Evolutionary conservation across 31 red algal species (phyloP).

Genomic region (Asparagopsis taxiformis): DNA sequence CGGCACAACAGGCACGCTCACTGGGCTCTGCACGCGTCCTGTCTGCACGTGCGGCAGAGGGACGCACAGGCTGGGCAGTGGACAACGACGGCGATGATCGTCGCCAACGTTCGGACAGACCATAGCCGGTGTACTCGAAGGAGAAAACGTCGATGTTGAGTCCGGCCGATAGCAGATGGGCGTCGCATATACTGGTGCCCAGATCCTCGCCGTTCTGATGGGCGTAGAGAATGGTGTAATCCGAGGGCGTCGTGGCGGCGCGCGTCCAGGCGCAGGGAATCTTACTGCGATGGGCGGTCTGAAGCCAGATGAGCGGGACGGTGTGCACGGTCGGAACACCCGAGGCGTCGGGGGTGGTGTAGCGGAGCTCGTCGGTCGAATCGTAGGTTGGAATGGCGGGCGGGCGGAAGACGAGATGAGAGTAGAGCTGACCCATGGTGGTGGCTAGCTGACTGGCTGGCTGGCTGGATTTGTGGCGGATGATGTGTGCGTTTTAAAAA

Average conservation of each 20-base stretch:
- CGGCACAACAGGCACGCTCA: constrained; percentile 61
- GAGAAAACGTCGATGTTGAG: constrained; percentile 68
- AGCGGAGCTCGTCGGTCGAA: constrained; percentile 23
- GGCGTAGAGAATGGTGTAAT: constrained; percentile 64
- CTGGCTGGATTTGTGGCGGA: too few species aligned
- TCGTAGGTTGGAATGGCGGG: constrained; percentile 36
- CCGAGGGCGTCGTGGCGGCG: constrained; percentile 31
- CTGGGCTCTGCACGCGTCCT: constrained; percentile 44
- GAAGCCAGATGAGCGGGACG: constrained; percentile 45
- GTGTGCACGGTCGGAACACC: constrained; percentile 36
- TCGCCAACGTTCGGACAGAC: constrained; percentile 55
- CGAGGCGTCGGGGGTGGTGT: constrained; percentile 24
- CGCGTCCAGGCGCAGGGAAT: constrained; percentile 51
- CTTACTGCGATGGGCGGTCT: constrained; percentile 25
- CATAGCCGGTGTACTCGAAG: constrained; percentile 94
- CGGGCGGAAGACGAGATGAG: constrained; percentile 56
- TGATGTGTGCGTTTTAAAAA: too few species aligned
- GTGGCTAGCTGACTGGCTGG: too few species aligned
- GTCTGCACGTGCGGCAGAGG: constrained; percentile 4
- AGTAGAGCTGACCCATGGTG: constrained; percentile 65
- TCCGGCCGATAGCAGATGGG: constrained; percentile 35
- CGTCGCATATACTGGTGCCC: constrained; percentile 53
- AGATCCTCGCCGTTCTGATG: constrained; percentile 82
- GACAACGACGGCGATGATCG: not conserved
- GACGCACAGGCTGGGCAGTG: constrained; percentile 7